Conservation (phyloP, 1,139 yeast species). For the Blastobotrys arbuscula region DNA sequence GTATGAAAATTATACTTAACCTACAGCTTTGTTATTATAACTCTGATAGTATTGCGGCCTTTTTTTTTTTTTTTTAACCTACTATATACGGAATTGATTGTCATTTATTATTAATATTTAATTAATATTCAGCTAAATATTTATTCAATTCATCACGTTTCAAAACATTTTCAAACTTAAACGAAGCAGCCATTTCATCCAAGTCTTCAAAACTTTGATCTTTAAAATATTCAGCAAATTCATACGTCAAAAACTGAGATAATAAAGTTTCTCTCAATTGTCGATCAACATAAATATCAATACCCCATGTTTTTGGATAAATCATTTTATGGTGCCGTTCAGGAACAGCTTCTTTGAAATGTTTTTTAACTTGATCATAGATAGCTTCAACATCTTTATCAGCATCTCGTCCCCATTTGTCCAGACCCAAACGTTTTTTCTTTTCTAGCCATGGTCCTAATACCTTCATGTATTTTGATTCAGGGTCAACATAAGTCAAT, state of each 20-base stretch:
- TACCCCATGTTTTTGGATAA: conserved; percentile 39
- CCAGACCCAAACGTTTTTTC: conserved; percentile 42
- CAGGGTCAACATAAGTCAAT: conserved; percentile 40
- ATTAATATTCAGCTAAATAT: conserved; percentile 26
- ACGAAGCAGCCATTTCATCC: conserved; percentile 45
- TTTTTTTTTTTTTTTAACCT: no score
- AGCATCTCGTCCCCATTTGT: conserved; percentile 45
- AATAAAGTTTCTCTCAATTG: conserved; percentile 40
- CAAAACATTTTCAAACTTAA: conserved; percentile 41
- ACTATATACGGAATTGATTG: no score
- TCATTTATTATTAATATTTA: no score
- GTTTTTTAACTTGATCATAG: conserved; percentile 35
- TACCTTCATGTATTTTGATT: conserved; percentile 40
- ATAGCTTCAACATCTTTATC: conserved; percentile 36
- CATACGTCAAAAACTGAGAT: conserved; percentile 40
- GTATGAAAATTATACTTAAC: no score
- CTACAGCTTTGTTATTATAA: no score
- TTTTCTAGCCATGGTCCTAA: conserved; percentile 40
- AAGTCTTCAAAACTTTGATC: conserved; percentile 40
- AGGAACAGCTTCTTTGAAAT: conserved; percentile 38
- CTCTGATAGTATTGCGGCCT: no score
- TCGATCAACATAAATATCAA: conserved; percentile 36
- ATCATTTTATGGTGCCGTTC: conserved; percentile 34
- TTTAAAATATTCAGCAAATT: conserved; percentile 41
- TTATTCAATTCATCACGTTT: conserved; percentile 40